A percentile compares a stretch with the other conserved stretches of the same genome.
phyloP scores from a whole-genome alignment of 305 asterid genomes.

The Fraxinus sp. region DNA sequence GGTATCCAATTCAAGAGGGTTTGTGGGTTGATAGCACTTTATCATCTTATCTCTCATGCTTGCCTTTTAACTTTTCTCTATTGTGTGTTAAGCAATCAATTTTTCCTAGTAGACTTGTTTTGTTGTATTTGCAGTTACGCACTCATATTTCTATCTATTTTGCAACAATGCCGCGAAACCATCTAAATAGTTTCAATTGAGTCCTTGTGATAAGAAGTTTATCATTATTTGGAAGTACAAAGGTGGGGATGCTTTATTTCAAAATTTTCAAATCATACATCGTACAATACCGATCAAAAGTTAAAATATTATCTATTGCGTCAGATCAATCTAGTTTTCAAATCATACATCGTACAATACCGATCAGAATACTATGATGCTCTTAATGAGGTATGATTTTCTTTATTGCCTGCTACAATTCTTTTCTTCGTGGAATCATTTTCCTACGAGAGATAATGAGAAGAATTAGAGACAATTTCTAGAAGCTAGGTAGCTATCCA shows the following conservation, averaged over 20 bases:
- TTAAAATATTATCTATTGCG: too few relatives aligned
- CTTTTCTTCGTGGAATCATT: too few relatives aligned
- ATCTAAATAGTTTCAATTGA: background rate
- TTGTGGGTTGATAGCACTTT: slow-evolving; percentile 52
- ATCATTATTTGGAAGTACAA: background rate
- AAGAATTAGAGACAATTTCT: too few relatives aligned
- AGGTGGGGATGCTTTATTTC: background rate
- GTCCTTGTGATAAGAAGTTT: background rate
- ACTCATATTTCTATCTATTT: background rate
- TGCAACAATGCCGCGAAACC: background rate
- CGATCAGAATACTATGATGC: too few relatives aligned
- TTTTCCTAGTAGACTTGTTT: background rate
- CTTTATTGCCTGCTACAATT: too few relatives aligned
- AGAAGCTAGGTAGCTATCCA: too few relatives aligned
- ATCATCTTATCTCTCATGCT: slow-evolving; percentile 61
- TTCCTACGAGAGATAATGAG: too few relatives aligned
- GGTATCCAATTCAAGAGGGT: slow-evolving; percentile 27
- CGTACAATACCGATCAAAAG: too few relatives aligned
- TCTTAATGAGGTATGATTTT: too few relatives aligned
- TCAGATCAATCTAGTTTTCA: too few relatives aligned
- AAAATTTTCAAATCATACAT: too few relatives aligned
- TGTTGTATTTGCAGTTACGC: background rate
- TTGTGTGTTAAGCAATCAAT: slow-evolving; percentile 19
- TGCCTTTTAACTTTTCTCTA: slow-evolving; percentile 26
- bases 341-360: too few relatives aligned